These are phyloP conservation scores for Gossypium australe DNA, from an alignment of 345 rosid species.

Conservation along the genomic window DNA sequence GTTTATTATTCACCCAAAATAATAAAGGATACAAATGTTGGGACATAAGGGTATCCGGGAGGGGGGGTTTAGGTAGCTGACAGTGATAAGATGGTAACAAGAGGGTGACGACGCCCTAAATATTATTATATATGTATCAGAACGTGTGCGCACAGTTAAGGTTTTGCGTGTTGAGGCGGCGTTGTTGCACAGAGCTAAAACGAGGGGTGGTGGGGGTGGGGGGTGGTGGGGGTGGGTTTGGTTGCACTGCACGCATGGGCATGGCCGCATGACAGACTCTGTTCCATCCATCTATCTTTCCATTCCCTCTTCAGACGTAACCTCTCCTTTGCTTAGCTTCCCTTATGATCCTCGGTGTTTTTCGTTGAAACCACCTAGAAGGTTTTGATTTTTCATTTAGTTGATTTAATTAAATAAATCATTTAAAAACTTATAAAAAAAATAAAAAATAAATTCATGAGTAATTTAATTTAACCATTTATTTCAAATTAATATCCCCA, in stretches of 20 bases:
- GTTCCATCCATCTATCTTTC: slow-evolving; percentile 19
- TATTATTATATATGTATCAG: background rate
- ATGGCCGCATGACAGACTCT: slow-evolving; percentile 12
- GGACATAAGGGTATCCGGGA: no score
- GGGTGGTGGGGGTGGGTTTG: slow-evolving; percentile 12
- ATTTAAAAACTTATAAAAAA: no score
- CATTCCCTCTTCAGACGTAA: slow-evolving; percentile 35
- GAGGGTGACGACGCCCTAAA: slow-evolving; percentile 12
- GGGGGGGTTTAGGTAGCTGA: slow-evolving; percentile 22
- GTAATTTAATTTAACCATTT: no score
- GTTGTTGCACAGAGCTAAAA: slow-evolving; percentile 6
- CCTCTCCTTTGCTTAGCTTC: slow-evolving; percentile 2
- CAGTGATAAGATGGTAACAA: slow-evolving; percentile 40
- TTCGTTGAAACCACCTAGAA: no score
- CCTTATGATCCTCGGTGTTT: no score
- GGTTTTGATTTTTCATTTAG: no score
- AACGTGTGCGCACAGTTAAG: slow-evolving; percentile 17
- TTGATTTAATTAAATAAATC: no score
- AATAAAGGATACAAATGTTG: no score
- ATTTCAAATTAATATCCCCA: no score
- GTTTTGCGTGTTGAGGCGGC: slow-evolving; percentile 40
- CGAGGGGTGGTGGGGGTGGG: background rate
- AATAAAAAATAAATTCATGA: no score
- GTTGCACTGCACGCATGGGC: slow-evolving; percentile 31
- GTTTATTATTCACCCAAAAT: no score